Base-by-base conservation (phyloP, 495 filamentous ascomycete genomes). In the Copromyces sp. region DNA sequence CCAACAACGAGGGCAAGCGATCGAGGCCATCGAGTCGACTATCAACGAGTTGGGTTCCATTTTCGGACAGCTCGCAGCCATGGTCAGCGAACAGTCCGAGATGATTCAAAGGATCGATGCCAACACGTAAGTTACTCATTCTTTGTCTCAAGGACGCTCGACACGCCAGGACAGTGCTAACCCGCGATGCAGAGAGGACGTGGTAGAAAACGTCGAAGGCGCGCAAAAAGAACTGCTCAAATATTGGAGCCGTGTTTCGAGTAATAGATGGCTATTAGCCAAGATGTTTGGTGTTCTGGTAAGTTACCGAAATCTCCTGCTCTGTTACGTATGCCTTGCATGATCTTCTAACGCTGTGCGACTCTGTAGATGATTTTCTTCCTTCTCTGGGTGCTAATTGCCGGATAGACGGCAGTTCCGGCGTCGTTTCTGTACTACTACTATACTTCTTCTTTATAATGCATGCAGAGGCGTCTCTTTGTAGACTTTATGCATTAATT, bases 41-140 rank as follows among this genome's bases (percentile, higher is more conserved):
- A 99, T 99, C 76, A 90, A 86, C 73, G 95, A 99, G 80, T 86
- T 99, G 3, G 95, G 95, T 11, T 92, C 94, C 2, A 97, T 99
- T 39, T 99, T 99, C 77, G 94, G 95, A 2, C 95, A 99, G 81
- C 82, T 99, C n/a, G 94, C 95, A 40, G 88, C 92, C 78, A 98
- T 99, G 96, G 95, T 99, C 53, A 93, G 90, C 75, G 96, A 98
- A 81, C 95, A 99, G 81, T 92, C 92, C 70, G 95, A 97, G 80
- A 96, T 95, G 90, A 94, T 96, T 68, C 91, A 92, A 80, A 87
- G 93, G 39, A 96, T 96, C 74, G 95, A 99, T 77, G 94, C 95
- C 70, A 98, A 98, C 71, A 97, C 94, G 74, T 81, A 75, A 73
- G 79, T 73, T 40, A 7, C 40, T 12, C 16, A 20, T 39, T 16